phyloP scores from a whole-genome alignment of 176 grass and related monocot genomes.

The Dendrocalamus sinicus region DNA sequence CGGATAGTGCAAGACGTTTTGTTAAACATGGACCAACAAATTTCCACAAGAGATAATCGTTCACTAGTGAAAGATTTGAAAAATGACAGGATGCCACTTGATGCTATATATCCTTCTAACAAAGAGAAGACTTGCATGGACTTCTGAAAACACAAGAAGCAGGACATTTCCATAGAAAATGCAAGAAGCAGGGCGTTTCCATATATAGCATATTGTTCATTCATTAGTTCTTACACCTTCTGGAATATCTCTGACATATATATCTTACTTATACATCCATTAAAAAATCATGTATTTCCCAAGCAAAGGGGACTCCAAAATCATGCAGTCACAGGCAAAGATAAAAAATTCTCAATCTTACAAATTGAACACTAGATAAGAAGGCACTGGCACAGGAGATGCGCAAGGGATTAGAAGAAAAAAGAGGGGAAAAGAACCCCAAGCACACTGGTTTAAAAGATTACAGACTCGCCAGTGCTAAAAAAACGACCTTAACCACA shows the following conservation, averaged over 20 bases:
- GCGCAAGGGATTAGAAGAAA: slow-evolving; percentile 16
- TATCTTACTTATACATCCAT: not conserved
- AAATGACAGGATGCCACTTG: not conserved
- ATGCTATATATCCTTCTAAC: not conserved
- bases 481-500: no score
- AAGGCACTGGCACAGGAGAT: not conserved
- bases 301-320: not conserved
- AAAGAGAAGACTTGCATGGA: not conserved
- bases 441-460: no score
- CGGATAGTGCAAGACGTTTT: not conserved
- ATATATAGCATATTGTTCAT: not conserved
- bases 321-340: not conserved
- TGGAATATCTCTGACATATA: not conserved
- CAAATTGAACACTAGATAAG: not conserved
- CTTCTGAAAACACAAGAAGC: not conserved
- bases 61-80: not conserved
- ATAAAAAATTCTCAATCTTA: not conserved
- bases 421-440: no score
- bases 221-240: not conserved
- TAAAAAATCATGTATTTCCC: not conserved
- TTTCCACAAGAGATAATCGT: not conserved
- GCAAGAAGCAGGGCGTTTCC: no score
- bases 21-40: not conserved
- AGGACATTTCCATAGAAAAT: not conserved
- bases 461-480: no score